Base-by-base conservation (phyloP, 1,284 basidiomycete species). In the Tausonia pullulans region DNA sequence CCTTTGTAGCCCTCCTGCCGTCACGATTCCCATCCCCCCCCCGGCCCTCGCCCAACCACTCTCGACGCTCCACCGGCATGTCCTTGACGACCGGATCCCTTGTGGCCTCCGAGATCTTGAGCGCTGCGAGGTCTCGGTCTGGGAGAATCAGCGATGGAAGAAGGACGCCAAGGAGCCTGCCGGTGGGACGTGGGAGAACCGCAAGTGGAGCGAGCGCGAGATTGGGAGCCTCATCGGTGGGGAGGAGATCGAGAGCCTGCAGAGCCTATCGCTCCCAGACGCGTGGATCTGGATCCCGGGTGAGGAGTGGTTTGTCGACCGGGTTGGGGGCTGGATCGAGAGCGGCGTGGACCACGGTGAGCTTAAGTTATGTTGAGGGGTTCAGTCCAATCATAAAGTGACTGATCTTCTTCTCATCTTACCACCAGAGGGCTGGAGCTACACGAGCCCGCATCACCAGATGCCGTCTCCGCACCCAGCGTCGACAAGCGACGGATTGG, bases 221-320 rank as follows among this genome's bases (percentile, higher is more conserved):
- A 40, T 60, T 3, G 56, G 54, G 10, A 53, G 56, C 11, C 27
- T 49, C 10, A 40, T 63, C 16, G 45, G 40, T 9, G 58, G 4
- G 14, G 7, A 39, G n/a, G 53, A n/a, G 46, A 43, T 14, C 50
- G 27, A 51, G 59, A 40, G 27, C 10, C 50, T 45, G 3, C 44
- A 52, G 13, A 39, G 60, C 39, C 2, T 65, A 13, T 48, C 41
- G 16, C 58, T 44, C 10, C 45, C 45, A 27, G 46, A 27, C 16
- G 55, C 16, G 10, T 65, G 64, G 64, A 40, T 39, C 10, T 65
- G 64, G 64, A 9, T 65, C 10, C 60, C 55, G 3, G 55, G 60
- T 39, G 60, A 60, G 60, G 49, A 45, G 3, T 58, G 27, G 41
- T 65, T 27, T 40, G 39, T 60, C 4, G 53, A 61, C 58, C 14